Evolutionary conservation across 495 filamentous ascomycete genomes (phyloP).

Genomic region (Gamarada debralockiae): DNA sequence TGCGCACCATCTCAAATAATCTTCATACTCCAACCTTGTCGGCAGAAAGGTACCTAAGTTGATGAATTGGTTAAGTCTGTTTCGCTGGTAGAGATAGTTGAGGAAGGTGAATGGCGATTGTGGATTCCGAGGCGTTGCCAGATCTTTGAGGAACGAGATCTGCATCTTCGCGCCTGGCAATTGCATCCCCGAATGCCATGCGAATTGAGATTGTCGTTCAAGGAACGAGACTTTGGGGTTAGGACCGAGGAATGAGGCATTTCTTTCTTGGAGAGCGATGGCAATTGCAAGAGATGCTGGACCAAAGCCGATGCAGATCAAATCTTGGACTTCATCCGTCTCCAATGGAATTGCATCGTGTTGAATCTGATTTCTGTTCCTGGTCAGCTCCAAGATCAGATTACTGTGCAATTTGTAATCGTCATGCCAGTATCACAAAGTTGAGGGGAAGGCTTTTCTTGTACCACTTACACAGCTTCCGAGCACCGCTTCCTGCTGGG

Average conservation of each 20-base stretch:
- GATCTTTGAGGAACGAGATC: slow-evolving; percentile 95
- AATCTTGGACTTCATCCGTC: slow-evolving; percentile 39
- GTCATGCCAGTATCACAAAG: too few relatives aligned
- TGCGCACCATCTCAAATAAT: slow-evolving; percentile 93
- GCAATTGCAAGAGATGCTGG: slow-evolving; percentile 92
- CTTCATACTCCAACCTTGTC: slow-evolving; percentile 83
- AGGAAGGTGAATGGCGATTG: slow-evolving; percentile 91
- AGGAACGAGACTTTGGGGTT: slow-evolving; percentile 74
- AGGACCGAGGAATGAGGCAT: slow-evolving; percentile 20
- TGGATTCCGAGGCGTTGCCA: slow-evolving; percentile 84
- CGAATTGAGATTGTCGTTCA: slow-evolving; percentile 78
- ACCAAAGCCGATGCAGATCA: slow-evolving; percentile 91
- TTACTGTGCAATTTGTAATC: too few relatives aligned
- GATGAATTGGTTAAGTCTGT: slow-evolving; percentile 79
- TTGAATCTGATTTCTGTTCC: too few relatives aligned
- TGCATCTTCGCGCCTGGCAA: slow-evolving; percentile 94
- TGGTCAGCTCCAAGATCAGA: too few relatives aligned
- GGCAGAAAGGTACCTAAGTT: slow-evolving; percentile 89
- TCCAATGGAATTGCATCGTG: too few relatives aligned
- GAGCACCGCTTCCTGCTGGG: too few relatives aligned
- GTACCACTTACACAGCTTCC: too few relatives aligned
- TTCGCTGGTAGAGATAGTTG: slow-evolving; percentile 81
- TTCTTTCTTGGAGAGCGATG: slow-evolving; percentile 75
- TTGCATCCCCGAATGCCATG: slow-evolving; percentile 95
- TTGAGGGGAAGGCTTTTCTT: too few relatives aligned